Evolutionary conservation across 768 basidiomycete species (phyloP), one percentile per base, ranked within the genome.

Genomic region (Tephrocybe sp.): DNA sequence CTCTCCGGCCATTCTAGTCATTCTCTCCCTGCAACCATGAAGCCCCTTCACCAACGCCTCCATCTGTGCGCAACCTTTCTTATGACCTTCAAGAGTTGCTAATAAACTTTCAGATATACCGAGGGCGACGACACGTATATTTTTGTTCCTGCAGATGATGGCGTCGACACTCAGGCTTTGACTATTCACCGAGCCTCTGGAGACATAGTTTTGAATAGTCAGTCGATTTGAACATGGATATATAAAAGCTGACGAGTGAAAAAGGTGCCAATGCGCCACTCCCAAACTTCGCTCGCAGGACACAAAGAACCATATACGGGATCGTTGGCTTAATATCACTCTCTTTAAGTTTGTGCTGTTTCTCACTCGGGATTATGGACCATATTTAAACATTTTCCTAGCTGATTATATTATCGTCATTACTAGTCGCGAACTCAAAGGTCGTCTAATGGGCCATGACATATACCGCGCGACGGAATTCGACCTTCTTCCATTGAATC

Each of bases 331-430:
- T 86, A 66, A 83, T 91, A 57, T 85, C 88, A n/a, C 68, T 91
- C 52, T 79, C 87, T 30, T 66, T 89, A 61, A 85, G 89, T 90
- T 61, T 52, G 52, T 43, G 47, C 20, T 38, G 39, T 43, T 40
- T 39, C 40, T 31, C 39, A 42, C 0, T 12, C 5, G 10, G 34
- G 36, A 9, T 14, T 45, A 19, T 39, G 0, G 13, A 45, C 12
- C 13, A 30, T 32, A 4, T 42, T 39, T 51, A 14, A 16, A 32
- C n/a, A 16, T 6, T 8, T 7, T n/a, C 45, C 46, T 56, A 98
- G 96, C 95, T 63, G 97, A 98, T 70, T 98, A 96, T 71, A 69
- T 98, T 43, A 80, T 99, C 56, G 75, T 97, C 35, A 76, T 98
- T 55, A 97, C 92, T 38, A 85, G 85, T 22, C 83, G 94, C 40